Evolutionary conservation across 371 early-diverging fungal genomes (phyloP), one percentile per base, ranked within the genome.

Genomic region (Mucor saturninus): DNA sequence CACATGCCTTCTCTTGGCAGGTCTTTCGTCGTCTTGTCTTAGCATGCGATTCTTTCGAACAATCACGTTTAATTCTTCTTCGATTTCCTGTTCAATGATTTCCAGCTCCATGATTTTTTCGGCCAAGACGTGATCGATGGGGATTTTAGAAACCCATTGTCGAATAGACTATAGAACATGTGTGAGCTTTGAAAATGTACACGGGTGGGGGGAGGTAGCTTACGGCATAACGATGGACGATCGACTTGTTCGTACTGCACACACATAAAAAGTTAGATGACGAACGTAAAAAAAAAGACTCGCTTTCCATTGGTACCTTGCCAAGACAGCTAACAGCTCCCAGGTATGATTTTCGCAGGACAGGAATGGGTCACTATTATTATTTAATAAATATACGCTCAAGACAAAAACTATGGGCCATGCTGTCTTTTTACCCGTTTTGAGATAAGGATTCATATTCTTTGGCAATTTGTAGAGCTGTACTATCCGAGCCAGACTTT

Each of bases 21-120:
- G 59, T 37, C 37, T 52, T 38, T 56, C 56, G 21, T 54, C 54
- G 8, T 8, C 10, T 1, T 8, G 50, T 50, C 30, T 38, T 4
- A 50, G 5, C 38, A 65, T 45, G 5, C 48, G 31, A 29, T 54
- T 54, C 28, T 46, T 43, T 37, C 50, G 50, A 30, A 50, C 42
- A 40, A 40, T 29, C 9, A 13, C 21, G 28, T 35, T 56, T 10
- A 63, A 52, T 9, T 56, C 5, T 26, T 52, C 32, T 6, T 30
- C 50, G 3, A 74, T 50, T 31, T 74, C 74, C 4, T 63, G 60
- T 5, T 67, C 65, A 13, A 64, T 50, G n/a, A 64, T 60, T 10
- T 54, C 46, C 3, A 60, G 15, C 15, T 63, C 57, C 2, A 43
- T 11, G n/a, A 63, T 43, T 11, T 31, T 46, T 8, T 63, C 37